Evolutionary conservation across 2,329 filamentous ascomycete species (phyloP), one percentile per base, ranked within the genome.

Genomic region (Clarireedia paspali): DNA sequence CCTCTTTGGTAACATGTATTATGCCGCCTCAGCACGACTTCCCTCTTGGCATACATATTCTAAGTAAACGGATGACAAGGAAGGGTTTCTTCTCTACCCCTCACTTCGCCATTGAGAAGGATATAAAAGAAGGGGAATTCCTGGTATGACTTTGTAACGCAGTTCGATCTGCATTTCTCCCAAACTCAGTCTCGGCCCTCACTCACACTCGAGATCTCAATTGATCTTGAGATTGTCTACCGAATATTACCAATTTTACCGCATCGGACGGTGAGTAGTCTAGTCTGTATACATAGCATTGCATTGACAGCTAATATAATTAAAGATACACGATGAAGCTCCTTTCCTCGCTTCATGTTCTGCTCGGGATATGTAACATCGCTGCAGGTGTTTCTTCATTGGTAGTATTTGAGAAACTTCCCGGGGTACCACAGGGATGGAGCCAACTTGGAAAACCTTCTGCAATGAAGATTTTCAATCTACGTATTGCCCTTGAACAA

Each of bases 401-500:
- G 20, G 50, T 56, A 17, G 49, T 64, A 30, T 64, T 66, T n/a
- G 63, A 66, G 42, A 58, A 60, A 15, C 48, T 66, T 6, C 51
- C 49, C 5, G 49, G 47, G 17, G 46, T 60, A 36, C 64, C 64
- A 12, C 53, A 61, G 57, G 63, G 64, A 54, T 67, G 62, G 63
- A 60, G 50, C 34, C 50, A 63, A 51, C 24, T 57, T 20, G 59
- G 57, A n/a, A 59, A 47, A 47, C 62, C 64, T 20, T 27, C 57
- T 27, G 57, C 63, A 4, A 24, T 46, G 7, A 59, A 60, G 39
- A 57, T 30, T 1, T 38, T 67, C 17, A 55, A 50, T 26, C 59
- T 67, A 9, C 58, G 61, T 46, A 59, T 67, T 46, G 64, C 64
- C 12, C 66, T 77, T 44, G 66, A 70, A 46, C 74, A 77, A 62